phyloP scores from a whole-genome alignment of 2,329 filamentous ascomycete genomes.

The Colletotrichum sp. region DNA sequence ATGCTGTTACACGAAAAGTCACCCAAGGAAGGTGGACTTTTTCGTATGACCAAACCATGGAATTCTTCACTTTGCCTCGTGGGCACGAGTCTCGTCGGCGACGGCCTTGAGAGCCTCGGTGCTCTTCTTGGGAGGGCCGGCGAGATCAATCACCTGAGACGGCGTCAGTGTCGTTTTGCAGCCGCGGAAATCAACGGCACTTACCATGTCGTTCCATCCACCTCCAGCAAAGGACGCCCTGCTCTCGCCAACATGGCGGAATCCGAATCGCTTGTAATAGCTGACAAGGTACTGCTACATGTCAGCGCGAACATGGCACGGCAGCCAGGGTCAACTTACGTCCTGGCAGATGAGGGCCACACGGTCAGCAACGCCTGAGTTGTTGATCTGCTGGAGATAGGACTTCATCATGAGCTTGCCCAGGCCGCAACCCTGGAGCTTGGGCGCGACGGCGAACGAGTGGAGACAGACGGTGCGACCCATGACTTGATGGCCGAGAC shows the following conservation, averaged over 20 bases:
- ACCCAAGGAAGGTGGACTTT: neutral
- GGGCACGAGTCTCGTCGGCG: neutral
- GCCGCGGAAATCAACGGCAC: slow-evolving; percentile 21
- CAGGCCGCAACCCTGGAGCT: slow-evolving; percentile 75
- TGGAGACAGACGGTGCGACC: slow-evolving; percentile 83
- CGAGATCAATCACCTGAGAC: slow-evolving; percentile 27
- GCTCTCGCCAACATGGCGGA: slow-evolving; percentile 72
- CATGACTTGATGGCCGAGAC: slow-evolving; percentile 72
- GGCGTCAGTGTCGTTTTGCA: neutral
- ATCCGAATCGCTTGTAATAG: slow-evolving; percentile 82
- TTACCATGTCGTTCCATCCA: slow-evolving; percentile 83
- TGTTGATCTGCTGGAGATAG: slow-evolving; percentile 79
- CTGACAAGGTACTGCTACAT: slow-evolving; percentile 63
- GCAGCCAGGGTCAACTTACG: slow-evolving; percentile 40
- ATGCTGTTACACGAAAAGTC: neutral
- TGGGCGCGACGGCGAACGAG: slow-evolving; percentile 79
- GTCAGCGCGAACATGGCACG: neutral
- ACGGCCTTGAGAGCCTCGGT: neutral
- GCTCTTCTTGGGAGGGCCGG: slow-evolving; percentile 22
- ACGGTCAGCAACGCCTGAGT: slow-evolving; percentile 71
- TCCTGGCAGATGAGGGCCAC: slow-evolving; percentile 81
- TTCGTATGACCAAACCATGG: neutral
- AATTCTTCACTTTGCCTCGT: neutral
- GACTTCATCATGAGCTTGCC: slow-evolving; percentile 76
- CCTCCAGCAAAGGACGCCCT: slow-evolving; percentile 76